Evolutionary conservation across 129 eudicot species (phyloP).

Genomic region (Chrysanthemum seticuspe): DNA sequence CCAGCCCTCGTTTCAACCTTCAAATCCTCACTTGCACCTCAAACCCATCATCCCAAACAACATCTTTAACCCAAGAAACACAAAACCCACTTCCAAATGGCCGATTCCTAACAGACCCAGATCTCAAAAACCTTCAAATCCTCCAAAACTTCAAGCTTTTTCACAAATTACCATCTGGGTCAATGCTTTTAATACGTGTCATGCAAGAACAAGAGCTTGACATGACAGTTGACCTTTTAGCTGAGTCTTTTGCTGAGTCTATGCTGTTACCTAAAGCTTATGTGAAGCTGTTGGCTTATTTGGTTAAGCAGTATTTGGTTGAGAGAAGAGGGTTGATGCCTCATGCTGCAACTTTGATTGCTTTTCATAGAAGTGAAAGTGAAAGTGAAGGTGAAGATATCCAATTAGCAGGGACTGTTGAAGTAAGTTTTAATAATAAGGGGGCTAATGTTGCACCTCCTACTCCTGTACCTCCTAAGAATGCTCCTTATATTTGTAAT

Average conservation of each 20-base stretch:
- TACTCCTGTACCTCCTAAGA: conserved; percentile 82
- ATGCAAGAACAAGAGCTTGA: conserved; percentile 87
- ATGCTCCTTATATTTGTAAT: conserved; percentile 78
- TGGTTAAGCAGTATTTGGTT: conserved; percentile 72
- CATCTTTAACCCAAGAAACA: conserved; percentile 31
- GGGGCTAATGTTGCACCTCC: conserved; percentile 91
- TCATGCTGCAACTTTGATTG: conserved; percentile 72
- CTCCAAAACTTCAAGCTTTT: conserved; percentile 47
- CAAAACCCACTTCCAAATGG: conserved; percentile 50
- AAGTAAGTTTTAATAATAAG: conserved; percentile 63
- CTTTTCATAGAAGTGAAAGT: conserved; percentile 50
- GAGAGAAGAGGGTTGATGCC: conserved; percentile 80
- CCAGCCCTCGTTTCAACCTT: conserved; percentile 28
- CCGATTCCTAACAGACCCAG: conserved; percentile 50
- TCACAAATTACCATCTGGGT: conserved; percentile 75
- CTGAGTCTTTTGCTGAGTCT: conserved; percentile 93
- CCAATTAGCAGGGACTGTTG: conserved; percentile 89
- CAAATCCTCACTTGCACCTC: conserved; percentile 35
- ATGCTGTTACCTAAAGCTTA: conserved; percentile 71
- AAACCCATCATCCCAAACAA: conserved; percentile 23
- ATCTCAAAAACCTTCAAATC: conserved; percentile 61
- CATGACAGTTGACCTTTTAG: conserved; percentile 54
- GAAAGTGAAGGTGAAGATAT: conserved; percentile 48
- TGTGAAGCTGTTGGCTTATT: conserved; percentile 55
- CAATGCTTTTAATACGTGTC: conserved; percentile 55